Evolutionary conservation across 139 green algal genomes (phyloP), one percentile per base, ranked within the genome.

Genomic region (Chlorella sp.): DNA sequence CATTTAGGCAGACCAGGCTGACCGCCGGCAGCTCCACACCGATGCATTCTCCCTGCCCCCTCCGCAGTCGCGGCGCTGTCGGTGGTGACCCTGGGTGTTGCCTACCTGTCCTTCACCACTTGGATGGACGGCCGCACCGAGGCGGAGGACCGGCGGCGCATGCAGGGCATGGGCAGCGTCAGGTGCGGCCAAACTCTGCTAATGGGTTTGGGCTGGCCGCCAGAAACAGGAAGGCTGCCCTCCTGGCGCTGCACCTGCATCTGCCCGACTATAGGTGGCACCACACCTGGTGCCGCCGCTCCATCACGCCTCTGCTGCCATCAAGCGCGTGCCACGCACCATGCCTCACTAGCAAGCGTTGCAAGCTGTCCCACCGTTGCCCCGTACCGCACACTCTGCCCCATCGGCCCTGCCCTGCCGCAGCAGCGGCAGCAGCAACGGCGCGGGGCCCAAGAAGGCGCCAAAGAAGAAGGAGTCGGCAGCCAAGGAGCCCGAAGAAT

Each of bases 61-160:
- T 28, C 62, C 7, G 75, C 88, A 65, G 64, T 86, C 8, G 88
- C 85, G 26, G 82, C 87, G 3, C 83, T 91, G 34, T 73, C 58
- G 13, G 75, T 91, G 20, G 38, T 91, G 24, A 91, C 88, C 20
- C 58, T 91, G 40, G 88, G 88, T 30, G 88, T 89, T 32, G 81
- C 65, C 8, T 91, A 91, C 81, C 74, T 91, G 1, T 90, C 85
- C 14, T 68, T 90, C 43, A 83, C 51, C 28, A 70, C 30, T 9
- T 91, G 82, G 78, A 76, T 83, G 19, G 88, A 91, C 87, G 82
- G 48, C 44, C 69, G 88, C 22, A 46, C 54, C 0, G 88, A 91
- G 81, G 46, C 65, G 14, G 74, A 85, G n/a, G 88, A 90, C 65
- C 60, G 81, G 14, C 44, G 44, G 44, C 78, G 70, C 19, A n/a